A percentile compares a stretch with the other conserved stretches of the same genome.
These are phyloP conservation scores for Epichloe elymi DNA, from an alignment of 2,329 filamentous ascomycete genomes.

Conservation along the genomic window DNA sequence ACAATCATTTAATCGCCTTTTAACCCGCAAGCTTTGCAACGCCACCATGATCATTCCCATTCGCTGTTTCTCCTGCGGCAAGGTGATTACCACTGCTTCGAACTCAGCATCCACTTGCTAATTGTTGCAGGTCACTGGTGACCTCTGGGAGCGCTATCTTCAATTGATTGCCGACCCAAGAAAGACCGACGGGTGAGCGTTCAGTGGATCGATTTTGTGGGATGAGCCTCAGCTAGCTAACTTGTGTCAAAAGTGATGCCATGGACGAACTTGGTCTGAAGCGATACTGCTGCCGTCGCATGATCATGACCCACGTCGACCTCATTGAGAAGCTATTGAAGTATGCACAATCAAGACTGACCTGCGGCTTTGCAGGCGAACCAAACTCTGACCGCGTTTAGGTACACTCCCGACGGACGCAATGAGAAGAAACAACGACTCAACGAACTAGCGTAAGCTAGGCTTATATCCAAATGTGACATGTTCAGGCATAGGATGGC, in stretches of 20 bases:
- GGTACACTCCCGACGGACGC: slow-evolving; percentile 49
- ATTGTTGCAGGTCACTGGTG: slow-evolving; percentile 67
- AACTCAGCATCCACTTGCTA: slow-evolving; percentile 16
- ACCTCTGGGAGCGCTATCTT: slow-evolving; percentile 94
- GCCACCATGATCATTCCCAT: slow-evolving; percentile 86
- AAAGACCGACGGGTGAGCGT: slow-evolving; percentile 54
- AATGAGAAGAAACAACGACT: slow-evolving; percentile 44
- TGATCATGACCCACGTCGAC: slow-evolving; percentile 99
- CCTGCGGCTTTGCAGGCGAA: not conserved
- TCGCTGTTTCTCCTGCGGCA: slow-evolving; percentile 97
- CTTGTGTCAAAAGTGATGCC: slow-evolving; percentile 54
- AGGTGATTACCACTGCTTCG: slow-evolving; percentile 44
- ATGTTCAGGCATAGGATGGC: slow-evolving; percentile 18
- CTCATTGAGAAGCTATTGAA: slow-evolving; percentile 96
- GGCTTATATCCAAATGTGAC: slow-evolving; percentile 4
- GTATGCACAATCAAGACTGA: slow-evolving; percentile 34
- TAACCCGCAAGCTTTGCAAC: not conserved
- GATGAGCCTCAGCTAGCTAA: not conserved
- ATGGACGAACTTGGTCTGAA: slow-evolving; percentile 91
- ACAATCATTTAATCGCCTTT: not conserved
- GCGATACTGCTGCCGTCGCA: slow-evolving; percentile 95
- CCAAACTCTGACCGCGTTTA: slow-evolving; percentile 13
- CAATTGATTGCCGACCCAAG: slow-evolving; percentile 66
- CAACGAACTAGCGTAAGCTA: slow-evolving; percentile 20
- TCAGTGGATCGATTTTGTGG: not conserved